Conservation (phyloP, 495 filamentous ascomycete genomes). For the Barbatosphaeria neglecta region DNA sequence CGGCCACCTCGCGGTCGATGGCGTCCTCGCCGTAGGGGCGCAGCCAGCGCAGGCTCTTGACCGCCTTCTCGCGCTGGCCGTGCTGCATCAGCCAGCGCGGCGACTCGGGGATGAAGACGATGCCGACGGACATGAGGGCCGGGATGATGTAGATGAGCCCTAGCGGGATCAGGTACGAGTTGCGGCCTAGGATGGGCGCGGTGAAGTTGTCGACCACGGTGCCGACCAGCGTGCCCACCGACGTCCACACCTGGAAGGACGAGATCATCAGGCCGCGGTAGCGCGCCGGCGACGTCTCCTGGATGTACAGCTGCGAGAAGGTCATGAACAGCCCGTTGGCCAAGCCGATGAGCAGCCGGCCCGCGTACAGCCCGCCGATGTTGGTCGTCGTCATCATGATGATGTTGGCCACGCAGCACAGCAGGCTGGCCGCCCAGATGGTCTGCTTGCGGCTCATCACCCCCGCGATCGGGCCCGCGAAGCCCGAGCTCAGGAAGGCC, state of each 20-base stretch:
- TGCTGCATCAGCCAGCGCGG: slow-evolving; percentile 51
- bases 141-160: slow-evolving; percentile 49
- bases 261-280: slow-evolving; percentile 39
- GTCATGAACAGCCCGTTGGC: slow-evolving; percentile 49
- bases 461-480: slow-evolving; percentile 38
- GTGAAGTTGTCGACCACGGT: slow-evolving; percentile 54
- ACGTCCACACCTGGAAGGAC: slow-evolving; percentile 28
- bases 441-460: slow-evolving; percentile 34
- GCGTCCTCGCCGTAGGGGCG: slow-evolving; percentile 28
- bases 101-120: slow-evolving; percentile 53
- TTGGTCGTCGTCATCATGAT: slow-evolving; percentile 45
- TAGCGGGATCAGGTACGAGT: slow-evolving; percentile 46
- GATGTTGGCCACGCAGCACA: slow-evolving; percentile 38
- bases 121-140: slow-evolving; percentile 32
- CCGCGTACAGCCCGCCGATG: slow-evolving; percentile 44
- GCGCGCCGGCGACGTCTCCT: slow-evolving; percentile 39
- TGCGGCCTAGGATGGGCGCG: slow-evolving; percentile 27
- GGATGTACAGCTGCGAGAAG: slow-evolving; percentile 45
- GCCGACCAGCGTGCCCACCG: slow-evolving; percentile 41
- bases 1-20: slow-evolving; percentile 36
- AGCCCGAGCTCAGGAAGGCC: slow-evolving; percentile 44
- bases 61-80: slow-evolving; percentile 36
- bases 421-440: slow-evolving; percentile 37
- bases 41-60: slow-evolving; percentile 32
- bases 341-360: slow-evolving; percentile 43